These are phyloP conservation scores for Verticillium isaacii DNA, from an alignment of 2,329 filamentous ascomycete genomes.

Conservation along the genomic window DNA sequence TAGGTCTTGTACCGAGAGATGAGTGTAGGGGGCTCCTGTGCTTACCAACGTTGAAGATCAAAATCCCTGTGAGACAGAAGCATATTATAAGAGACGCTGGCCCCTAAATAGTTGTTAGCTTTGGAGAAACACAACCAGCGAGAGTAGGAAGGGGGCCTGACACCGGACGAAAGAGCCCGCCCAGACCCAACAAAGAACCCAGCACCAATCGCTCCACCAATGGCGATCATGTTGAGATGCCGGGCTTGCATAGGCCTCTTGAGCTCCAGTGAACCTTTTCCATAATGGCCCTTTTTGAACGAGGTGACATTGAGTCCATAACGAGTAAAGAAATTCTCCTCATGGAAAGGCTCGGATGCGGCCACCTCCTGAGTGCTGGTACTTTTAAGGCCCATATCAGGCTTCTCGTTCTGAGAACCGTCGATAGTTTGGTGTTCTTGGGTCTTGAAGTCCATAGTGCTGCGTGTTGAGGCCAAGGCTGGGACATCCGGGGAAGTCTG, in stretches of 20 bases:
- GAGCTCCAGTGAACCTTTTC: conserved; percentile 22
- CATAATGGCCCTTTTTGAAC: background rate
- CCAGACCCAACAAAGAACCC: conserved; percentile 60
- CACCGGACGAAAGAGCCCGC: conserved; percentile 43
- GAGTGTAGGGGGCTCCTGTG: conserved; percentile 6
- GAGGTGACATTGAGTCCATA: background rate
- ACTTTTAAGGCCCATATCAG: background rate
- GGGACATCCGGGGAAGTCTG: no score
- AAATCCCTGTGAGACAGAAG: conserved; percentile 52
- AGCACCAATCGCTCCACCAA: conserved; percentile 51
- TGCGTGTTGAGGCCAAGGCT: background rate
- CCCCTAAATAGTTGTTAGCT: conserved; percentile 19
- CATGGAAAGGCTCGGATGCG: background rate
- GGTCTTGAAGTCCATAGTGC: background rate
- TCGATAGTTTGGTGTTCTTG: background rate
- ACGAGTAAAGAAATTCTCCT: background rate
- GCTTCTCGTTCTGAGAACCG: background rate
- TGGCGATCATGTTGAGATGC: conserved; percentile 59
- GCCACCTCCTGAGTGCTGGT: background rate
- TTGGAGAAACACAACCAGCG: no score
- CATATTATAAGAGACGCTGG: conserved; percentile 39
- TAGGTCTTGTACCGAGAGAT: conserved; percentile 21
- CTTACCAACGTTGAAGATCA: conserved; percentile 53
- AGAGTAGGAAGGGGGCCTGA: conserved; percentile 12
- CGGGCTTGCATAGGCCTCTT: conserved; percentile 48